Conservation (phyloP, 192 early-diverging fungal species). For the Oehlia diaphana region DNA sequence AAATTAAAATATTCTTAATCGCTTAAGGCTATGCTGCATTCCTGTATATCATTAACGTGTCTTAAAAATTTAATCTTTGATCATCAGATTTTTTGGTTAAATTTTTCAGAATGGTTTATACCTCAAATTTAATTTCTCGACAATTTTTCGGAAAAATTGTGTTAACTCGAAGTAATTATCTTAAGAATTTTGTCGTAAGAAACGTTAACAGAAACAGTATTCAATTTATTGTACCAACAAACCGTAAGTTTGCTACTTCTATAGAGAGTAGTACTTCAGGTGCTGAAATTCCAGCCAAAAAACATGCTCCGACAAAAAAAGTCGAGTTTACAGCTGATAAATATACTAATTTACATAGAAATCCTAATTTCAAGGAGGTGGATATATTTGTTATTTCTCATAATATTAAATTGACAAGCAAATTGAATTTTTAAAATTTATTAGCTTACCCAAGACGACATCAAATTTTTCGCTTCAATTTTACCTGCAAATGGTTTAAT, state of each 20-base stretch:
- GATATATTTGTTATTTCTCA: not conserved
- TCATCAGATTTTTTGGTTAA: too few species aligned
- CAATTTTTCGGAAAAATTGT: too few species aligned
- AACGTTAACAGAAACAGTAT: too few species aligned
- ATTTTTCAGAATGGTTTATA: too few species aligned
- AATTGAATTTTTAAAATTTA: not conserved
- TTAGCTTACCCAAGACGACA: conserved; percentile 57
- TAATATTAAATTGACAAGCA: not conserved
- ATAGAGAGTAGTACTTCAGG: not conserved
- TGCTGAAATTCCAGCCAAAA: not conserved
- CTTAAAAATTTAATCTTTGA: too few species aligned
- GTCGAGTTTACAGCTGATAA: conserved; percentile 46
- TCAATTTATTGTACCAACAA: too few species aligned
- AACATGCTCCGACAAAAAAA: conserved; percentile 16
- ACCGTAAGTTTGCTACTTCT: not conserved
- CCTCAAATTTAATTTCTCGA: too few species aligned
- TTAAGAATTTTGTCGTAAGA: too few species aligned
- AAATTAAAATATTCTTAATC: too few species aligned
- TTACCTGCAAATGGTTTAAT: conserved; percentile 44
- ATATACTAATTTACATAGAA: conserved; percentile 47
- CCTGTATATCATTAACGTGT: too few species aligned
- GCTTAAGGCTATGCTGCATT: too few species aligned
- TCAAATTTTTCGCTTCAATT: conserved; percentile 60
- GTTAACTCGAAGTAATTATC: too few species aligned
- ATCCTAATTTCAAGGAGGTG: conserved; percentile 44